Base-by-base conservation (phyloP, 768 basidiomycete species). In the Mycena rosella region DNA sequence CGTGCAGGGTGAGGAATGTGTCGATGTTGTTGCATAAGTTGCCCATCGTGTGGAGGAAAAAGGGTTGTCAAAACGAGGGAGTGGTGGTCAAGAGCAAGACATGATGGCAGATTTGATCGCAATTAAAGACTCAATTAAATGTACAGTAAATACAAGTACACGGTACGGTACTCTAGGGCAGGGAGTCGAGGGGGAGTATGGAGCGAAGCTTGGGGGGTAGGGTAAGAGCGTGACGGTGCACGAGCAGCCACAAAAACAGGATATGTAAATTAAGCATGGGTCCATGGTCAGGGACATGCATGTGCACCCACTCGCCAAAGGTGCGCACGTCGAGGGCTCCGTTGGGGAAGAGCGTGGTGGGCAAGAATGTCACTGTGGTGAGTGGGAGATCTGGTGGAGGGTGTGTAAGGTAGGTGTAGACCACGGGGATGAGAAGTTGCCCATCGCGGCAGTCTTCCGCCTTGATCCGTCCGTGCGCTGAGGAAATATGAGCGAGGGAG, bases 21-120 rank as follows among this genome's bases (percentile, higher is more conserved):
- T 47, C 13, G 45, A 47, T 26, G 45, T 47, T 47, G 9, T 5
- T 47, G 24, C 45, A 47, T 5, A 47, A 7, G 45, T 47, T 14
- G 45, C n/a, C 22, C 45, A 47, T 47, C 8, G 36, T 9, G 36
- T 8, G 8, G 9, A 38, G 17, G 36, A 38, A 17, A 17, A 38
- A 38, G 36, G 17, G 36, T 8, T 17, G 36, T 32, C 53, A 54
- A 22, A 54, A 36, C n/a, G 36, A 32, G 36, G 6, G 13, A 32
- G 38, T 56, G 55, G 55, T 30, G 40, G 42, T 30, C 54, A 26
- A 40, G 36, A 55, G 36, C 27, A 45, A 57, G 55, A 54, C 5
- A n/a, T 26, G 24, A 29, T 27, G 5, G 20, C 8, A 15, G 15
- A 6, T n/a, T n/a, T 44, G 42, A 7, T 18, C 14, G n/a, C 20